phyloP scores from a whole-genome alignment of 306 rosid species.

The Sesbania bispinosa region DNA sequence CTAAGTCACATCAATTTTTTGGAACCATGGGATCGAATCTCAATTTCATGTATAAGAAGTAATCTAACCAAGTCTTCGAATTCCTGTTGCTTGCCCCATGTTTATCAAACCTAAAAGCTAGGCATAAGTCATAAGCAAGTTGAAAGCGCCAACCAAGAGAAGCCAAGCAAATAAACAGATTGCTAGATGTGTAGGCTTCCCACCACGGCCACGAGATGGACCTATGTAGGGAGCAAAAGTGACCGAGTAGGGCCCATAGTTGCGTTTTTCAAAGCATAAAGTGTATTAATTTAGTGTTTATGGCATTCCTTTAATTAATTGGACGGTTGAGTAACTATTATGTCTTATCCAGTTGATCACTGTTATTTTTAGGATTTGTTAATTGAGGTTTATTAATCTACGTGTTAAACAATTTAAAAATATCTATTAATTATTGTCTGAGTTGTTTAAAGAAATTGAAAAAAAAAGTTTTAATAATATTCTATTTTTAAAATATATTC shows the following conservation, averaged over 20 bases:
- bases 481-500: no score
- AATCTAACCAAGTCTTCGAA: no score
- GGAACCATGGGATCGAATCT: not conserved
- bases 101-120: slow-evolving; percentile 12
- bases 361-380: not conserved
- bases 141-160: not conserved
- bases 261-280: not conserved
- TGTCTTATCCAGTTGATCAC: not conserved
- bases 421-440: no score
- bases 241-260: not conserved
- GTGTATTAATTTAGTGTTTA: not conserved
- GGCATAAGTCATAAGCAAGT: no score
- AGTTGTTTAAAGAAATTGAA: no score
- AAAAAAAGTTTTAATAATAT: no score
- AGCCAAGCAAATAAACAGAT: not conserved
- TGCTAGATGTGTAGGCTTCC: not conserved
- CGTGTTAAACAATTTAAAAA: no score
- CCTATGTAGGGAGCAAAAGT: not conserved
- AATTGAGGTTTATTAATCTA: not conserved
- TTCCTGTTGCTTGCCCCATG: not conserved
- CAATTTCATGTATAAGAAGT: not conserved
- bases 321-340: not conserved
- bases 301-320: not conserved
- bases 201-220: not conserved
- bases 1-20: not conserved